phyloP scores from a whole-genome alignment of 768 basidiomycete genomes.

The Ramaria rubella region DNA sequence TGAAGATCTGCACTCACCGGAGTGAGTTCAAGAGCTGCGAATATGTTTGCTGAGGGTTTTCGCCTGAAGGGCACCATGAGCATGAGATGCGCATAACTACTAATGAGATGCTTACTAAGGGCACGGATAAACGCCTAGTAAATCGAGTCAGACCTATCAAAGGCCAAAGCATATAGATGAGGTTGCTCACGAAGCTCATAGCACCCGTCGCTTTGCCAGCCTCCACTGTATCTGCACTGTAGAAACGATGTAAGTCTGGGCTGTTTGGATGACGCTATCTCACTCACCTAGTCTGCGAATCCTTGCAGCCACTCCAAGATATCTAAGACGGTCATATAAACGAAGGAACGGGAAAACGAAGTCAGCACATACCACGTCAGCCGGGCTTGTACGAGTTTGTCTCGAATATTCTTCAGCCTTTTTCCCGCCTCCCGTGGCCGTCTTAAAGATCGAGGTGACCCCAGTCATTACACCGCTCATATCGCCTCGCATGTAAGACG shows the following conservation, averaged over 20 bases:
- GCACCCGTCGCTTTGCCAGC: slow-evolving; percentile 64
- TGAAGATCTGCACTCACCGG: slow-evolving; percentile 32
- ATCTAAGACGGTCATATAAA: slow-evolving; percentile 37
- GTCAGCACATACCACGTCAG: slow-evolving; percentile 65
- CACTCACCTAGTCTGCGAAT: slow-evolving; percentile 55
- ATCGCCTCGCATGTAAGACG: slow-evolving; percentile 74
- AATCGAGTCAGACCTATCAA: neutral
- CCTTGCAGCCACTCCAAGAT: slow-evolving; percentile 82
- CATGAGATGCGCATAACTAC: neutral
- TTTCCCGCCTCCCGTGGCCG: slow-evolving; percentile 56
- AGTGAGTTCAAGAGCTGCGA: slow-evolving; percentile 52
- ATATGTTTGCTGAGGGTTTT: slow-evolving; percentile 57
- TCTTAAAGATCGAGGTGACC: slow-evolving; percentile 67
- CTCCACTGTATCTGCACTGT: slow-evolving; percentile 61
- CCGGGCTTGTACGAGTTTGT: slow-evolving; percentile 66
- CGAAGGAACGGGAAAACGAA: neutral
- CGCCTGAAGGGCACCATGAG: slow-evolving; percentile 21
- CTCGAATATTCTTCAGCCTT: slow-evolving; percentile 59
- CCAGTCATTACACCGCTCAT: slow-evolving; percentile 71
- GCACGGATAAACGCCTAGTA: slow-evolving; percentile 50
- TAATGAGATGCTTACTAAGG: slow-evolving; percentile 35
- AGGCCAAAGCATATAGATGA: neutral
- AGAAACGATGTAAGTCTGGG: neutral
- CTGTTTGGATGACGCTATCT: neutral
- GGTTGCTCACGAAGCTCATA: slow-evolving; percentile 62